Conservation (phyloP, 768 basidiomycete genomes). For the Pulveroboletus ravenelii region DNA sequence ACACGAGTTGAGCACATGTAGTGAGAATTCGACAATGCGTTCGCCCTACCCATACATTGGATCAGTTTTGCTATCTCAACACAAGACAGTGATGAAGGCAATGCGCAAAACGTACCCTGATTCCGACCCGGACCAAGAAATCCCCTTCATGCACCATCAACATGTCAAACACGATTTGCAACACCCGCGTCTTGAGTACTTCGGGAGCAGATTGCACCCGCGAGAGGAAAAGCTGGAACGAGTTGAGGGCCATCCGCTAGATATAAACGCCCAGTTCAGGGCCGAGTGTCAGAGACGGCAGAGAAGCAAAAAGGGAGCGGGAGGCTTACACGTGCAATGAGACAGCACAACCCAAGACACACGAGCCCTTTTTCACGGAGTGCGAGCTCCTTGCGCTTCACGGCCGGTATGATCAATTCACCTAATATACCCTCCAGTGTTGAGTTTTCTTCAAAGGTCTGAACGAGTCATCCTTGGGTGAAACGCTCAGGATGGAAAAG, state of each 20-base stretch:
- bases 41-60: slow-evolving; percentile 33
- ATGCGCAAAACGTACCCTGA: slow-evolving; percentile 24
- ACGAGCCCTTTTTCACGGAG: slow-evolving; percentile 64
- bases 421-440: slow-evolving; percentile 62
- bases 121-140: slow-evolving; percentile 46
- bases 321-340: slow-evolving; percentile 52
- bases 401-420: slow-evolving; percentile 87
- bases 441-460: slow-evolving; percentile 65
- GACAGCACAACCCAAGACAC: slow-evolving; percentile 66
- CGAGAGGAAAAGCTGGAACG: slow-evolving; percentile 76
- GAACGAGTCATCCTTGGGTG: neutral
- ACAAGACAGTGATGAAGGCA: neutral
- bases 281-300: too few relatives aligned
- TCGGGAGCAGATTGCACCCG: slow-evolving; percentile 67
- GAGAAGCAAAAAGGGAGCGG: neutral
- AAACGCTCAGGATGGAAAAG: neutral
- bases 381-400: slow-evolving; percentile 76
- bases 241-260: slow-evolving; percentile 37
- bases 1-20: slow-evolving; percentile 58
- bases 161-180: slow-evolving; percentile 82
- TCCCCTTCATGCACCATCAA: slow-evolving; percentile 77
- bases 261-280: neutral
- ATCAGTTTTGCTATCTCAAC: neutral
- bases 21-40: slow-evolving; percentile 63
- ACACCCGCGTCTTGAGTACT: slow-evolving; percentile 58